Evolutionary conservation across 2,329 filamentous ascomycete genomes (phyloP), one percentile per base, ranked within the genome.

Genomic region (Trichoderma gracile): DNA sequence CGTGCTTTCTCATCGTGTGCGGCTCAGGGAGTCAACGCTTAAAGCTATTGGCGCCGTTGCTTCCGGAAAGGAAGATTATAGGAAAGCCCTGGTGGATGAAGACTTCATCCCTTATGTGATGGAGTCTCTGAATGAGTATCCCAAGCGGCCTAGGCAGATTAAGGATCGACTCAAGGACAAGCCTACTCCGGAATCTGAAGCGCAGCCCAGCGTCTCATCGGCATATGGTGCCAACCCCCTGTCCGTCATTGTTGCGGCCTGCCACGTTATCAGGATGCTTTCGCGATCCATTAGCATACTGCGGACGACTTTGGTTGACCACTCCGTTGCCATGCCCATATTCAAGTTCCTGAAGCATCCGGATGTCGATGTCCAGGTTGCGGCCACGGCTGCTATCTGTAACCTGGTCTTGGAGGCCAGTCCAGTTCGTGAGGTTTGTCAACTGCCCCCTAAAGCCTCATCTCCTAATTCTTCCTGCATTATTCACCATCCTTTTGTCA

Each of bases 321-420:
- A 92, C 66, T 90, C 88, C 6, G 89, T 97, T 57, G 89, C 90
- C 2, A 84, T 87, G 69, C 93, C 93, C 3, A 79, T 97, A 8
- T 89, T 93, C 69, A 81, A 82, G 33, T 86, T 97, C 52, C 81
- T 98, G 68, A 86, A 83, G 64, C 90, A 95, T 75, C 82, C 84
- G 7, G 86, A 95, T 69, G 78, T 92, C 38, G 88, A 94, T 59
- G 88, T 98, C 5, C 90, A 93, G 73, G 89, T 95, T 73, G 92
- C 93, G 55, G 92, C 94, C 6, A 96, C 92, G 0, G 89, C 90
- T 42, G 89, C 90, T 7, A 85, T 96, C 45, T 92, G 89, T 70
- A 99, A 99, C 74, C 78, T 99, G 55, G 85, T 96, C 6, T 82
- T 93, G 53, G 92, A 96, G 67, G 91, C 96, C 70, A 97, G 93